These are phyloP conservation scores for Picochlorum sp. DNA, from an alignment of 139 green algal genomes.

Conservation along the genomic window DNA sequence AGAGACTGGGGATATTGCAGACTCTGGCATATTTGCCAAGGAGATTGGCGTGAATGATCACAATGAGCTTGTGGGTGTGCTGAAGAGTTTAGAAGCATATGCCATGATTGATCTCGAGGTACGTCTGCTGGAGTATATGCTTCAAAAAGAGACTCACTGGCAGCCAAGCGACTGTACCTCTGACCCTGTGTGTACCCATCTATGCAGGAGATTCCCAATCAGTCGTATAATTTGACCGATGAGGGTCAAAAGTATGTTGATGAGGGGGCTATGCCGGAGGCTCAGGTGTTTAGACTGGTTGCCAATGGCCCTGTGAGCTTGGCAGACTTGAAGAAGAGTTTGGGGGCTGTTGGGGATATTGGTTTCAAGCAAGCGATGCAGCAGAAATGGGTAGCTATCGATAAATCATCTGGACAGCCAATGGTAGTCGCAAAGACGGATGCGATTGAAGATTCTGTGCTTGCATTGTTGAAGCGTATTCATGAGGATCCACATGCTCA, in stretches of 20 bases:
- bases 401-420: slow-evolving; percentile 42
- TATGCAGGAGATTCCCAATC: slow-evolving; percentile 67
- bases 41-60: slow-evolving; percentile 47
- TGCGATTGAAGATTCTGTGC: slow-evolving; percentile 49
- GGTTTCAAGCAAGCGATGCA: slow-evolving; percentile 94
- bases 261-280: slow-evolving; percentile 68
- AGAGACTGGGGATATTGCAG: slow-evolving; percentile 36
- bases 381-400: slow-evolving; percentile 62
- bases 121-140: not conserved
- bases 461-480: slow-evolving; percentile 34
- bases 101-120: slow-evolving; percentile 77
- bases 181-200: not conserved
- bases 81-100: slow-evolving; percentile 70
- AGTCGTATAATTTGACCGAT: slow-evolving; percentile 57
- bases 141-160: not conserved
- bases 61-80: slow-evolving; percentile 61
- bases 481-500: not conserved
- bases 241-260: slow-evolving; percentile 63
- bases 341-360: slow-evolving; percentile 53
- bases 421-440: slow-evolving; percentile 39
- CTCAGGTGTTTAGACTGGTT: slow-evolving; percentile 70
- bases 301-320: slow-evolving; percentile 61
- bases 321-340: slow-evolving; percentile 62
- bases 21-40: slow-evolving; percentile 59
- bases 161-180: not conserved